Conservation (phyloP, 2,329 filamentous ascomycete genomes). For the Aspergillus sp. region DNA sequence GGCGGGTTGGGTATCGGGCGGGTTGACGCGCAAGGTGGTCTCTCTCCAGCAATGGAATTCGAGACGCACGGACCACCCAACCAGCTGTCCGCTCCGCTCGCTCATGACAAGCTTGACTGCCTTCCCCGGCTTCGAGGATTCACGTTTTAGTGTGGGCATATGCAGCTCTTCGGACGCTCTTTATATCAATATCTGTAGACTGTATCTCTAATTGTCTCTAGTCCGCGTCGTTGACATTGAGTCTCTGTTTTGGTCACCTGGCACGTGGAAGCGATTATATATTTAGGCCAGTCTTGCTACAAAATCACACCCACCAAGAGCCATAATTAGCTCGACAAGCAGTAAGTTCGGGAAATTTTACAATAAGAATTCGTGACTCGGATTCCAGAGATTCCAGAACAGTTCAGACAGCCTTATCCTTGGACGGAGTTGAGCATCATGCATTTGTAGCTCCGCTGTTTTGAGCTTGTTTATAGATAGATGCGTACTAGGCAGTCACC, state of each 20-base stretch:
- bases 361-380: neutral
- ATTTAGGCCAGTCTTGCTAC: no score
- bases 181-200: neutral
- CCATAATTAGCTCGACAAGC: no score
- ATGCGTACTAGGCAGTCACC: neutral
- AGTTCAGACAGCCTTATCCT: neutral
- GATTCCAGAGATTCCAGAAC: neutral
- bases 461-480: neutral
- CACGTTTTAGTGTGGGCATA: neutral
- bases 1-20: slow-evolving; percentile 19
- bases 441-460: neutral
- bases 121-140: neutral
- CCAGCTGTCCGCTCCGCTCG: slow-evolving; percentile 17
- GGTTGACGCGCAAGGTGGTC: slow-evolving; percentile 41
- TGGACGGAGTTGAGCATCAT: neutral
- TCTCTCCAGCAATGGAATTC: slow-evolving; percentile 30
- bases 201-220: no score
- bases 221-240: no score
- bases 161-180: neutral
- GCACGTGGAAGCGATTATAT: no score
- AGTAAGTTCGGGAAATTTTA: neutral
- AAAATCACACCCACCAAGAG: no score
- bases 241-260: no score
- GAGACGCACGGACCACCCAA: slow-evolving; percentile 41
- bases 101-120: neutral